These are phyloP conservation scores for Zelopaecilomyces penicillatus DNA, from an alignment of 2,329 filamentous ascomycete species.

Conservation along the genomic window DNA sequence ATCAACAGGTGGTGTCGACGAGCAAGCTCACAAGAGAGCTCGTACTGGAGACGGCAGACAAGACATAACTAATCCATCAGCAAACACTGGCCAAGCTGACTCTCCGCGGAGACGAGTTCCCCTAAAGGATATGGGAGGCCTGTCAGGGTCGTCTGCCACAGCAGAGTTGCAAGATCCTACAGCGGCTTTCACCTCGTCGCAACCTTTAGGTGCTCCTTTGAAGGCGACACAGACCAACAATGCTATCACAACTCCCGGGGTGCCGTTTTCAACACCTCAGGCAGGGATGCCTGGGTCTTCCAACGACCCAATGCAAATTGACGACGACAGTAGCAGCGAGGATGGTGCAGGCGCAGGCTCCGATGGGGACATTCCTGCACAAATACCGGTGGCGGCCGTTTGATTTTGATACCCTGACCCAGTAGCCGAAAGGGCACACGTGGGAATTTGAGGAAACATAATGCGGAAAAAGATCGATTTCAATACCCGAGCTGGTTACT, in stretches of 20 bases:
- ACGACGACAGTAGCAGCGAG: slow-evolving; percentile 9
- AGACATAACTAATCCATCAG: background rate
- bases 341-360: slow-evolving; percentile 8
- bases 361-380: slow-evolving; percentile 10
- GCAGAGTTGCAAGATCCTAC: slow-evolving; percentile 30
- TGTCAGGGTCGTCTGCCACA: slow-evolving; percentile 26
- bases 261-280: background rate
- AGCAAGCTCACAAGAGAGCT: slow-evolving; percentile 16
- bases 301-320: slow-evolving; percentile 20
- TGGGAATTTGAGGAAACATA: too few species aligned
- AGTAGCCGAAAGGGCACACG: too few species aligned
- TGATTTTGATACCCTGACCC: background rate
- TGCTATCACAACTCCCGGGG: background rate
- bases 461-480: too few species aligned
- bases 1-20: background rate
- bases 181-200: slow-evolving; percentile 13
- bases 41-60: slow-evolving; percentile 11
- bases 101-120: slow-evolving; percentile 18
- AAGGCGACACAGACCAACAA: slow-evolving; percentile 7
- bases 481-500: too few species aligned
- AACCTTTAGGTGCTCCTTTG: slow-evolving; percentile 3
- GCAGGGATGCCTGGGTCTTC: slow-evolving; percentile 10
- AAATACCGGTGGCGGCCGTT: background rate
- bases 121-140: slow-evolving; percentile 26
- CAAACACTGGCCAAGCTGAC: background rate